Evolutionary conservation across 805 yeast genomes (phyloP), one percentile per base, ranked within the genome.

Genomic region (Candida insectalens): DNA sequence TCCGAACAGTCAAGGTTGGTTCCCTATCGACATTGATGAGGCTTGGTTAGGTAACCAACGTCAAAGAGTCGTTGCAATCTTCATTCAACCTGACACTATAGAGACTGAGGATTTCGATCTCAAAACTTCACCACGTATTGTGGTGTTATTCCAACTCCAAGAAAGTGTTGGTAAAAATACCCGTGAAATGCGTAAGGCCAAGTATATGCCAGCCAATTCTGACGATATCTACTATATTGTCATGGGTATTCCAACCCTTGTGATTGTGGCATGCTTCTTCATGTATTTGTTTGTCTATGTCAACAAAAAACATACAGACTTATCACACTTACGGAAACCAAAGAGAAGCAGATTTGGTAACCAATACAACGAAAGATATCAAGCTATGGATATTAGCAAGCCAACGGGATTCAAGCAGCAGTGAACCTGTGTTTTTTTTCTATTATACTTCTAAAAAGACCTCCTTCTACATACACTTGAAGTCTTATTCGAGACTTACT

Each of bases 11-110:
- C 69, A 70, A 37, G 96, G 95, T 10, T 69, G 62, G 44, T 71
- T 59, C 43, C 77, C 89, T 3, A 51, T 85, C 27, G 72, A 72
- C 25, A 59, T 83, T 27, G 53, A 67, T 25, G 74, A 70, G 36
- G 74, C 66, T 9, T 84, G 94, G 88, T 59, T 84, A 21, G 77
- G 69, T 4, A 54, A 60, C 43, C 70, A 64, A 44, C 60, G 62
- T 38, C 72, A 70, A 46, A 67, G 69, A 40, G 76, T 82, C 9
- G 62, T 77, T 32, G n/a, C n/a, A n/a, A 57, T 85, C 27, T 65
- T 88, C 3, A 67, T 85, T 31, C 95, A 87, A 55, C 89, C 94
- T 1, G 79, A 74, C 35, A 62, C 62, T 29, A 63, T 77, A 14
- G 47, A 63, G 3, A 85, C 78, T 51, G 83, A 77, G 3, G 88